phyloP scores from a whole-genome alignment of 345 rosid genomes.

The Eutrema japonicum region DNA sequence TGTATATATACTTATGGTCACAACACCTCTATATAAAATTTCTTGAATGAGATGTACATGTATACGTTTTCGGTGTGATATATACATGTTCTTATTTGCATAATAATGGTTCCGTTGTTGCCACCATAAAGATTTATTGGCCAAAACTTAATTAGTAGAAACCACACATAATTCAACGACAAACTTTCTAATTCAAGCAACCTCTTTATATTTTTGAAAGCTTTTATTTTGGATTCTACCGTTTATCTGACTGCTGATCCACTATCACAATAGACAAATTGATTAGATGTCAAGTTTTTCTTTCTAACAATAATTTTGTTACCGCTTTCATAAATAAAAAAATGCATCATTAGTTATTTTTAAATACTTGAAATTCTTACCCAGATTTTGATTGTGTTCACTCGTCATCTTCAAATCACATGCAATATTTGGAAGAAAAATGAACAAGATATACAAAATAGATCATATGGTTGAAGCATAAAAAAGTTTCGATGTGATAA shows the following conservation, averaged over 20 bases:
- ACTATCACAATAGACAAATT: neutral
- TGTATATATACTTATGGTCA: neutral
- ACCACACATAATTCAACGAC: slow-evolving; percentile 12
- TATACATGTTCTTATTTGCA: slow-evolving; percentile 18
- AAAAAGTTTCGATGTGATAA: neutral
- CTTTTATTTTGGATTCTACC: neutral
- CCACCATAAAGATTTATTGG: neutral
- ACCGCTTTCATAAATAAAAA: neutral
- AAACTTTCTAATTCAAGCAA: slow-evolving; percentile 13
- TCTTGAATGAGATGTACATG: slow-evolving; percentile 7
- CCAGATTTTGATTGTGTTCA: too few relatives aligned
- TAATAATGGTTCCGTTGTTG: slow-evolving; percentile 1
- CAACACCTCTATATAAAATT: neutral
- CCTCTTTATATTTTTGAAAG: neutral
- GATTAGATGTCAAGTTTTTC: neutral
- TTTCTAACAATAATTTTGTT: neutral
- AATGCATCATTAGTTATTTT: neutral
- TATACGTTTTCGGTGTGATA: neutral
- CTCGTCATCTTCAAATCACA: neutral
- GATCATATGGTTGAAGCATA: neutral
- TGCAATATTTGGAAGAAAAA: neutral
- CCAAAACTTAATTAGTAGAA: neutral
- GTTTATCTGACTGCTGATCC: neutral
- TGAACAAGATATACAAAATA: too few relatives aligned
- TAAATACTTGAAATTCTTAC: neutral